Base-by-base conservation (phyloP, 1,139 yeast genomes). In the Lodderomyces margitis region DNA sequence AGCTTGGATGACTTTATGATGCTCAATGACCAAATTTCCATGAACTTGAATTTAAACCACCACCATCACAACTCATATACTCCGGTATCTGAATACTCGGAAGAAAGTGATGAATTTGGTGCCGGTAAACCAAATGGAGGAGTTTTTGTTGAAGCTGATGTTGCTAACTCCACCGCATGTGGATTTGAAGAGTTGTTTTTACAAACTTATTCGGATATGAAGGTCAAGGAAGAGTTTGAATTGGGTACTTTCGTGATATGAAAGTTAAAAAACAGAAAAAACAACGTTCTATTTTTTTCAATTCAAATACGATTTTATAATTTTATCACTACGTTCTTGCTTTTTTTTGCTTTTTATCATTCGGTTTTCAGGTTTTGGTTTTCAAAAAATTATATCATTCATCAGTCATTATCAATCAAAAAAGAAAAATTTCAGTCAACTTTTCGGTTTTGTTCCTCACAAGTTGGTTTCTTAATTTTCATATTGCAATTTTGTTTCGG, bases 1-100 rank as follows among this genome's bases (percentile, higher is more conserved):
- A 64, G 59, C 21, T 59, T 66, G 41, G 68, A 66, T 37, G 68
- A 63, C 41, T 59, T 62, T 44, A 60, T 64, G 64, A 51, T 53
- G 46, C 58, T 66, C 43, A 61, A 59, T 45, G 58, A 61, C 35
- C 69, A 66, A 51, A 50, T 63, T 25, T 34, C 50, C 16, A 47
- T 54, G 14, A 46, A 51, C 21, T 48, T 48, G 40, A 40, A 42
- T 20, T 28, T 28, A 38, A 42, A 9, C 7, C 21, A 7, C 11
- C 11, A 25, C 4, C 11, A 10, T 21, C 28, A 24, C 6, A 6
- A 15, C 11, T 34, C 47, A 30, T 55, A 46, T 41, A 55, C 62
- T 5, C 66, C 66, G 15, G 45, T 50, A 16, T 55, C 65, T 3
- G 66, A 59, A 37, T 54, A 50, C 36, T 53, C 62, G 15, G 61